Evolutionary conservation across 169 alveolate species (phyloP).

Genomic region (Sarcocystis neurona): DNA sequence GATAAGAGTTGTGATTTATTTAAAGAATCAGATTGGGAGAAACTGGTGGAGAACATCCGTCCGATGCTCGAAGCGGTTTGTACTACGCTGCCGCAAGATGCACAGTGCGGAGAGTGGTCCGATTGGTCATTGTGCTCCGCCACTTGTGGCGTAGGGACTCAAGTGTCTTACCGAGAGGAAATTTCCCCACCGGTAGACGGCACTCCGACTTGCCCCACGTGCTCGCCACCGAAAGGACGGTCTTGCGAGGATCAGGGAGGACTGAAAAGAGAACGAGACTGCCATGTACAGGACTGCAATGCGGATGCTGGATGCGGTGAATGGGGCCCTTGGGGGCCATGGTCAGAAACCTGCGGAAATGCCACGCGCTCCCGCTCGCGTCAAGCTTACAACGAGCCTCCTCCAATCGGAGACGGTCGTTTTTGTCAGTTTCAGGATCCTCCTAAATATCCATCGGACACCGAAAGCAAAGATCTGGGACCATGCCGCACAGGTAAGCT

Average conservation of each 20-base stretch:
- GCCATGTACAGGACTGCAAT: slow-evolving; percentile 35
- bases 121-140: slow-evolving; percentile 70
- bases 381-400: slow-evolving; percentile 25
- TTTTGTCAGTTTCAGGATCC: slow-evolving; percentile 53
- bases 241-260: slow-evolving; percentile 59
- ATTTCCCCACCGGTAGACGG: slow-evolving; percentile 49
- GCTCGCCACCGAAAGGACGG: slow-evolving; percentile 56
- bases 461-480: background rate
- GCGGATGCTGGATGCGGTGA: slow-evolving; percentile 54
- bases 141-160: slow-evolving; percentile 68
- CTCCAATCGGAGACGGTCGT: slow-evolving; percentile 53
- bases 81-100: slow-evolving; percentile 58
- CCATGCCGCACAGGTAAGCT: slow-evolving; percentile 58
- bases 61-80: slow-evolving; percentile 56
- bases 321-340: slow-evolving; percentile 46
- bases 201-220: slow-evolving; percentile 53
- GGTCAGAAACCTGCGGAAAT: slow-evolving; percentile 56
- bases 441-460: slow-evolving; percentile 15
- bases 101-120: slow-evolving; percentile 68
- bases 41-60: background rate
- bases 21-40: slow-evolving; percentile 44
- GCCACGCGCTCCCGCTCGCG: slow-evolving; percentile 49
- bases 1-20: slow-evolving; percentile 7
- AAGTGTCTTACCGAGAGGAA: slow-evolving; percentile 58
- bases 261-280: slow-evolving; percentile 7